Evolutionary conservation across 345 rosid genomes (phyloP).

Genomic region (Turnera subulata): DNA sequence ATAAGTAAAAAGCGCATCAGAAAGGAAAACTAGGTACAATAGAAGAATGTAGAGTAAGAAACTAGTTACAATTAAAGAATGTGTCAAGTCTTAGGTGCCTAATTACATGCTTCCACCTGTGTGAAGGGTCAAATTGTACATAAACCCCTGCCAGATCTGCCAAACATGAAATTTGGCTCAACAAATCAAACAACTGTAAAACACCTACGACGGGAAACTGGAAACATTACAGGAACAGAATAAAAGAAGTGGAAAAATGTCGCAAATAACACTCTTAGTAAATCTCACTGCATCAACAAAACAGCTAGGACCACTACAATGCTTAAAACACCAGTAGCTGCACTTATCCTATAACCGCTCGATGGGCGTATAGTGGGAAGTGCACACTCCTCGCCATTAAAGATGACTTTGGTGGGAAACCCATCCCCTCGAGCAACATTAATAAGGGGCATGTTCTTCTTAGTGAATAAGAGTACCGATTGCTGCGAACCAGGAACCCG

Average conservation of each 20-base stretch:
- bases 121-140: background rate
- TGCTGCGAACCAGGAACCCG: constrained; percentile 49
- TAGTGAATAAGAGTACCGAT: constrained; percentile 38
- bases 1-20: no score
- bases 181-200: no score
- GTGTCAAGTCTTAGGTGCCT: no score
- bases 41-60: background rate
- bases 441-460: constrained; percentile 29
- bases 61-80: background rate
- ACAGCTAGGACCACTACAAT: background rate
- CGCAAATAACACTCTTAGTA: background rate
- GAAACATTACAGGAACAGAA: background rate
- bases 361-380: constrained; percentile 28
- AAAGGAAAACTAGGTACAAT: no score
- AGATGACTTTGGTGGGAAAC: constrained; percentile 38
- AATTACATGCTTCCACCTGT: background rate
- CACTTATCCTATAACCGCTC: background rate
- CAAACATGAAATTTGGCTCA: no score
- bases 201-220: no score
- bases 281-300: background rate
- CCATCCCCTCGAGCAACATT: constrained; percentile 33
- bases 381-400: constrained; percentile 46
- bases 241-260: background rate
- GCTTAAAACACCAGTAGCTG: background rate
- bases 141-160: background rate